phyloP scores from a whole-genome alignment of 2,329 filamentous ascomycete species.

The Botrytis squamosa region DNA sequence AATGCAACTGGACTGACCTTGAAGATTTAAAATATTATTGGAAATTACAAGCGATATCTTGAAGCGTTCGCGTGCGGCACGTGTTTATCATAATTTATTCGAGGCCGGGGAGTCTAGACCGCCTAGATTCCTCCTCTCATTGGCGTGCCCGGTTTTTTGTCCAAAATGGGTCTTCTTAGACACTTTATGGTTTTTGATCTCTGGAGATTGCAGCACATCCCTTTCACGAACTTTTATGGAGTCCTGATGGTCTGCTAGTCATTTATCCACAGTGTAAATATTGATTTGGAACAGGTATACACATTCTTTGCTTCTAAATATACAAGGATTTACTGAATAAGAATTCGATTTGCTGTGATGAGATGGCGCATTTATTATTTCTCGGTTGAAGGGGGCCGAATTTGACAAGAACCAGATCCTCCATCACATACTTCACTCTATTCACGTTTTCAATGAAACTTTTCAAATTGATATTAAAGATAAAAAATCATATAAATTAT shows the following conservation, averaged over 20 bases:
- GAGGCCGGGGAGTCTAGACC: no score
- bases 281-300: background rate
- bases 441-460: background rate
- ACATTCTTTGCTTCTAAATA: background rate
- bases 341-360: background rate
- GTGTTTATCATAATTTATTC: background rate
- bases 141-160: background rate
- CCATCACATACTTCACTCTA: background rate
- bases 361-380: background rate
- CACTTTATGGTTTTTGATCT: background rate
- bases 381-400: background rate
- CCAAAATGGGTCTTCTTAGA: background rate
- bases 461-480: background rate
- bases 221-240: background rate
- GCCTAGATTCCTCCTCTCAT: background rate
- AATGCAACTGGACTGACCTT: background rate
- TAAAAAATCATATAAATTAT: background rate
- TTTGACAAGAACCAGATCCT: background rate
- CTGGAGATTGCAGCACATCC: rapidly evolving
- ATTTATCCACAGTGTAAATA: no score
- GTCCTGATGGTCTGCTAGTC: no score
- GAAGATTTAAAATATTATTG: background rate
- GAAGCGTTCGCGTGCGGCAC: no score
- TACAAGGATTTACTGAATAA: rapidly evolving
- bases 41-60: background rate